A percentile compares a stretch with the other conserved stretches of the same genome.
phyloP scores from a whole-genome alignment of 352 stramenopile genomes.

The Pythium chondricola region DNA sequence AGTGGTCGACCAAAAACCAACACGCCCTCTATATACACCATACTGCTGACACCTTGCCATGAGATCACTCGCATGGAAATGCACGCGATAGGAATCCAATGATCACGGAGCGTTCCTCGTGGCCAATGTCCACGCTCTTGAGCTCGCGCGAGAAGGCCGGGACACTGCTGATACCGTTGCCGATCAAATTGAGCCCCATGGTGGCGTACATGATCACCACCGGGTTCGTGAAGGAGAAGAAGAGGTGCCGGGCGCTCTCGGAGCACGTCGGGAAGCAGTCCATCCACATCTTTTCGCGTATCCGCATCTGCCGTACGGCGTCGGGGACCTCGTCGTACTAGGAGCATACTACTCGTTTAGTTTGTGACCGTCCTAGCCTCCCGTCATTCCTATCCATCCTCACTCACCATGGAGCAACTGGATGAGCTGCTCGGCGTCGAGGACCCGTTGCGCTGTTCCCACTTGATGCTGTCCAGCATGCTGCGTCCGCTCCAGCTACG shows the following conservation, averaged over 20 bases:
- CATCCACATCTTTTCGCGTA: slow-evolving; percentile 72
- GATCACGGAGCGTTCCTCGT: slow-evolving; percentile 70
- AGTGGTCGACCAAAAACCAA: background rate
- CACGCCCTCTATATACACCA: background rate
- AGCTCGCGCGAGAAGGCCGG: slow-evolving; percentile 76
- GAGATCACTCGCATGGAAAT: slow-evolving; percentile 58
- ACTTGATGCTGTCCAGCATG: slow-evolving; percentile 11
- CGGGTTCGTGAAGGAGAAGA: slow-evolving; percentile 64
- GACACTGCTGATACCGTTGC: slow-evolving; percentile 78
- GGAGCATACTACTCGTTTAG: too few species aligned
- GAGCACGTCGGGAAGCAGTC: slow-evolving; percentile 79
- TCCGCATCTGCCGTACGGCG: slow-evolving; percentile 32
- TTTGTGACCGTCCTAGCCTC: too few species aligned
- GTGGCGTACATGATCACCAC: slow-evolving; percentile 79
- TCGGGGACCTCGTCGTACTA: slow-evolving; percentile 27
- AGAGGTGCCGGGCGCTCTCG: slow-evolving; percentile 61
- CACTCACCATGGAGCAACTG: slow-evolving; percentile 1
- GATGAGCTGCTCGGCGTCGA: slow-evolving; percentile 15
- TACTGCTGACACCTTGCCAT: too few species aligned
- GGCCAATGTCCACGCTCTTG: slow-evolving; percentile 62
- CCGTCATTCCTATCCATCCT: background rate
- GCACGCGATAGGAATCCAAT: slow-evolving; percentile 70
- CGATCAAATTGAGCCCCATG: slow-evolving; percentile 79
- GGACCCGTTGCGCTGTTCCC: background rate
- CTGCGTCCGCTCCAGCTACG: slow-evolving; percentile 18